These are phyloP conservation scores for Apostasia shenzhenica DNA, from an alignment of 106 monocot genomes.

Conservation along the genomic window DNA sequence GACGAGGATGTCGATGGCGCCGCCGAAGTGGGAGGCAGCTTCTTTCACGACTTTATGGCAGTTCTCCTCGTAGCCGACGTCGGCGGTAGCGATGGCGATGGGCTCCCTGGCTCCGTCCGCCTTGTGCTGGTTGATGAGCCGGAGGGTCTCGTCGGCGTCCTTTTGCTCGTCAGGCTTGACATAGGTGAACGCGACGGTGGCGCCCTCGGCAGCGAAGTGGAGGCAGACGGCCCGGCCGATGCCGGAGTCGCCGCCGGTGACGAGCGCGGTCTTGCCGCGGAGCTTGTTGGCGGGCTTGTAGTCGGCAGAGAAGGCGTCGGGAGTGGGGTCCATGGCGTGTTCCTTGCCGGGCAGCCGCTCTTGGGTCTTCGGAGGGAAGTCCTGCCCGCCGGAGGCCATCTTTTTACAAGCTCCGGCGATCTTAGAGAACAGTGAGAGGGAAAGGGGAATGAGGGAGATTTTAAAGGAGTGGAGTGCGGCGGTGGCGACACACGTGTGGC, in stretches of 20 bases:
- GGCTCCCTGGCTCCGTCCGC: slow-evolving; percentile 29
- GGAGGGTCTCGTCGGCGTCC: slow-evolving; percentile 53
- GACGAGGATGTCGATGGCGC: slow-evolving; percentile 49
- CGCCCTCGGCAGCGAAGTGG: slow-evolving; percentile 54
- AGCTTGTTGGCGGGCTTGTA: slow-evolving; percentile 75
- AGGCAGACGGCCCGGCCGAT: slow-evolving; percentile 63
- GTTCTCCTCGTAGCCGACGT: slow-evolving; percentile 55
- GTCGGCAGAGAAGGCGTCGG: slow-evolving; percentile 23
- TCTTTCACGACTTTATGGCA: slow-evolving; percentile 51
- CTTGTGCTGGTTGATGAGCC: slow-evolving; percentile 24
- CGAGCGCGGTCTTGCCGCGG: slow-evolving; percentile 50
- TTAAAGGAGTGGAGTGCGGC: no score
- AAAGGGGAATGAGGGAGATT: no score
- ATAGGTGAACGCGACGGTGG: slow-evolving; percentile 74
- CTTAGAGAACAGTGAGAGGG: no score
- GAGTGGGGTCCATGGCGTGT: slow-evolving; percentile 56
- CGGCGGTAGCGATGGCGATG: slow-evolving; percentile 39
- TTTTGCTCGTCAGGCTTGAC: slow-evolving; percentile 44
- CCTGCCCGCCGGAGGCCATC: slow-evolving; percentile 14
- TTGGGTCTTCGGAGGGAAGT: slow-evolving; percentile 58
- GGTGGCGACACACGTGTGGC: no score
- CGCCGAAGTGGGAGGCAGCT: slow-evolving; percentile 27
- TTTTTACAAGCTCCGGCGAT: background rate
- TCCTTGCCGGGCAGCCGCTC: slow-evolving; percentile 59
- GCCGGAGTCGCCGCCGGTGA: slow-evolving; percentile 84